phyloP scores from a whole-genome alignment of 257 asterid species.

The Primulina tabacum region DNA sequence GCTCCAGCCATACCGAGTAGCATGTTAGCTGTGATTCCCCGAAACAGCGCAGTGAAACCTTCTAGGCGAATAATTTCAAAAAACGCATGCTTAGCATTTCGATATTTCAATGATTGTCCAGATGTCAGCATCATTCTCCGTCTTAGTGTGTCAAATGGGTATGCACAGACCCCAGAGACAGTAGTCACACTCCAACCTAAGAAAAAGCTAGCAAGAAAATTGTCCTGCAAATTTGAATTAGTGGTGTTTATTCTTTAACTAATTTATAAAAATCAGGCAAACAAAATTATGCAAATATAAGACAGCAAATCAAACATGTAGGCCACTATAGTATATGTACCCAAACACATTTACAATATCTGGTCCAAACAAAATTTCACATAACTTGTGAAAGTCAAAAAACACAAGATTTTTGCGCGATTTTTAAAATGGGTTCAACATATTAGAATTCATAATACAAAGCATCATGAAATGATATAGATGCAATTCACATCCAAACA shows the following conservation, averaged over 20 bases:
- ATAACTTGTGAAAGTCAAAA: not conserved
- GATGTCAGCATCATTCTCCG: constrained; percentile 98
- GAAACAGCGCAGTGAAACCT: not conserved
- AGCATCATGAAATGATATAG: not conserved
- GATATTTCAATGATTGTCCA: constrained; percentile 74
- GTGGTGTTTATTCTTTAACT: not conserved
- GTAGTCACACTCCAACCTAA: constrained; percentile 86
- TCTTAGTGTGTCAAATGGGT: constrained; percentile 88
- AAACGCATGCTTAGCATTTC: constrained; percentile 29
- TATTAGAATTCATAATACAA: not conserved
- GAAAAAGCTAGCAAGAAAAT: constrained; percentile 77
- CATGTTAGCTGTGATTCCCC: constrained; percentile 76
- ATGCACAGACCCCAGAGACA: constrained; percentile 84
- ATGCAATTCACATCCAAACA: not conserved
- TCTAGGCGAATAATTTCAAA: not conserved
- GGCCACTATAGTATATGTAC: not conserved
- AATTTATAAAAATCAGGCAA: not conserved
- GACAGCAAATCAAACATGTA: not conserved
- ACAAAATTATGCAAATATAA: not conserved
- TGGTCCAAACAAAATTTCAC: not conserved
- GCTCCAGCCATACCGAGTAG: constrained; percentile 95
- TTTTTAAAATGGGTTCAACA: not conserved
- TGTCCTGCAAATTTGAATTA: constrained; percentile 57
- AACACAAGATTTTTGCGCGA: not conserved
- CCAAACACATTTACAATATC: not conserved